Percentiles rank a stretch among this genome's conserved stretches.
These are phyloP conservation scores for Mortierella sp. DNA, from an alignment of 371 early-diverging fungal species.

Conservation along the genomic window DNA sequence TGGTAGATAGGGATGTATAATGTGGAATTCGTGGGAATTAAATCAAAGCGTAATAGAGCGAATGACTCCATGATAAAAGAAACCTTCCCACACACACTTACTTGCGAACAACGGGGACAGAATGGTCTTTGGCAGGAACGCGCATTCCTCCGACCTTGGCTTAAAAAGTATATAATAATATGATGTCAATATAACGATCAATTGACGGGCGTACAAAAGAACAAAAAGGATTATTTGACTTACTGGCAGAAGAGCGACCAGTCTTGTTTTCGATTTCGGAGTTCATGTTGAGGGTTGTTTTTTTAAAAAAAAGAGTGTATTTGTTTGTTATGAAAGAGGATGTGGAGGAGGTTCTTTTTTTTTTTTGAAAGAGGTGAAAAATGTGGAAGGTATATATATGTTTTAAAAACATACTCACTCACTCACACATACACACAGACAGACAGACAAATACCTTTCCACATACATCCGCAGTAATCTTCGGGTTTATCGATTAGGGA, in stretches of 20 bases:
- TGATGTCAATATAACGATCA: no score
- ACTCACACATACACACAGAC: no score
- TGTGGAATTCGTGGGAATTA: conserved; percentile 6
- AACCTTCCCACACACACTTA: conserved; percentile 14
- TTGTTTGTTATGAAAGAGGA: not conserved
- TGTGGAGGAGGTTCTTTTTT: no score
- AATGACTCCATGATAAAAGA: not conserved
- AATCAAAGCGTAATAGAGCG: no score
- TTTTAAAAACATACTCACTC: no score
- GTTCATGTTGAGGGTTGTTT: conserved; percentile 21
- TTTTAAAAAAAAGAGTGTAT: no score
- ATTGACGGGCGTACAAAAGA: not conserved
- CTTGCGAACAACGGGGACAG: conserved; percentile 55
- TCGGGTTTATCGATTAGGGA: no score
- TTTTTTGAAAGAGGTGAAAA: not conserved
- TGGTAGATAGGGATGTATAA: not conserved
- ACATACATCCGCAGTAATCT: no score
- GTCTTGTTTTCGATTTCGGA: conserved; percentile 42
- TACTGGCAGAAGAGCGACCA: conserved; percentile 41
- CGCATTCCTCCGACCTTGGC: conserved; percentile 52
- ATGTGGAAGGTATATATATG: no score
- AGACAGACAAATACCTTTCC: no score
- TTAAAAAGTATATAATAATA: conserved; percentile 5
- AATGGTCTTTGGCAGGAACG: conserved; percentile 43
- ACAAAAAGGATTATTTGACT: not conserved